Evolutionary conservation across 257 asterid species (phyloP), one percentile per base, ranked within the genome.

Genomic region (Cordia subcordata): DNA sequence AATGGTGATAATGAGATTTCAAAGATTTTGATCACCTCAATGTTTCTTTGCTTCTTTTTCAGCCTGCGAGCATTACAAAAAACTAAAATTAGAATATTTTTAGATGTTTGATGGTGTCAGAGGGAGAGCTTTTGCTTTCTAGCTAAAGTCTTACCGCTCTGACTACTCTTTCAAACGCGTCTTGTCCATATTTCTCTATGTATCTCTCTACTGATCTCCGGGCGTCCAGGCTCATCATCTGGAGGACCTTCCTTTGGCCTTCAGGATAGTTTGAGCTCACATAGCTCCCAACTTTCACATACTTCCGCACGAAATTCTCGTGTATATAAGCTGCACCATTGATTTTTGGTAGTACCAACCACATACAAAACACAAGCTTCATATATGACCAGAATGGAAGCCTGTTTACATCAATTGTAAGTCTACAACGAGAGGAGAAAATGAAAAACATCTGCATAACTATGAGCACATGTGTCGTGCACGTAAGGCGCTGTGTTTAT

Each of bases 211-310:
- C 97, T 0, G 95, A 70, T 61, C 82, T 84, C 53, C 95, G 74
- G 6, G 96, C 93, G 62, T 93, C 99, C 13, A 81, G 82, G 68
- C 89, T 89, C 95, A 93, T 82, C 97, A 89, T 85, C 67, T 93
- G 94, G 46, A 89, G 91, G 10, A 79, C 92, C 68, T 65, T 82
- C 54, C 89, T 68, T 16, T 82, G 95, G 0, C 75, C 83, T 53
- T 79, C 86, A 0, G 95, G 82, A 39, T 77, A 77, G 51, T 39
- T 70, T 42, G 94, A 63, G 72, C 80, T 79, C 58, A 80, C 85
- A 51, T 70, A 38, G 50, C 58, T 61, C 53, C 87, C 96, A 14
- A 84, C 81, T 60, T 81, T 85, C 8, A 83, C 79, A 35, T 85
- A 75, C 44, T 55, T 91, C 58, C 95, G 77, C 50, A 91, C 86